Conservation (phyloP, 331 rosid genomes). For the Phaseolus coccineus region DNA sequence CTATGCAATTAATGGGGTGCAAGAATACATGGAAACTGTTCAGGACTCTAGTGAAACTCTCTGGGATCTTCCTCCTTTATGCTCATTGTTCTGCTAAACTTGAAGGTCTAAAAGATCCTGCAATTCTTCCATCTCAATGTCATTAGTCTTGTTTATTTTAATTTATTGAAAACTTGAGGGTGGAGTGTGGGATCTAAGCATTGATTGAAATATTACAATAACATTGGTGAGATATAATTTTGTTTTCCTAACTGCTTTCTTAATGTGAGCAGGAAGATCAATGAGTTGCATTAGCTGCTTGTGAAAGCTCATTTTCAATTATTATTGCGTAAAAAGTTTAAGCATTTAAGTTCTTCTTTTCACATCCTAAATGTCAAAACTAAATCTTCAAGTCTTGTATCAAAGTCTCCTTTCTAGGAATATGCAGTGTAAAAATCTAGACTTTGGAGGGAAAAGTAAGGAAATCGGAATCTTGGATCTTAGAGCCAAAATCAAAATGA, state of each 20-base stretch:
- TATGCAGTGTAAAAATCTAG: constrained; percentile 21
- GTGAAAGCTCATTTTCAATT: constrained; percentile 41
- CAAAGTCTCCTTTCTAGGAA: constrained; percentile 3
- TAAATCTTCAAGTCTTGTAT: constrained; percentile 15
- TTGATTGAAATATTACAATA: constrained; percentile 43
- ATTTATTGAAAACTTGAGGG: constrained; percentile 26
- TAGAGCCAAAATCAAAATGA: constrained; percentile 24
- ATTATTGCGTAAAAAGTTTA: constrained; percentile 24
- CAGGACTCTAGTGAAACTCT: constrained; percentile 67
- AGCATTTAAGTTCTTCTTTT: constrained; percentile 25
- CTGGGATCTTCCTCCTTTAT: constrained; percentile 91
- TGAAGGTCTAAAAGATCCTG: constrained; percentile 35
- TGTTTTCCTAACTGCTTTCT: constrained; percentile 31
- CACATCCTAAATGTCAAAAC: constrained; percentile 14
- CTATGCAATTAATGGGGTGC: constrained; percentile 91
- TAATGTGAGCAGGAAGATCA: constrained; percentile 39
- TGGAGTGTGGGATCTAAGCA: constrained; percentile 30
- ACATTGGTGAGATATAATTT: constrained; percentile 32
- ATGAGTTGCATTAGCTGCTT: constrained; percentile 30
- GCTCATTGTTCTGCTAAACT: constrained; percentile 65
- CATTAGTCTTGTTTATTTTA: constrained; percentile 8
- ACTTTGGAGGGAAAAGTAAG: constrained; percentile 33
- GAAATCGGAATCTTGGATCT: constrained; percentile 28
- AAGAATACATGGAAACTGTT: constrained; percentile 87
- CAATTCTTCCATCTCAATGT: constrained; percentile 20